phyloP scores from a whole-genome alignment of 2,329 filamentous ascomycete genomes.

The Aspergillus sp. region DNA sequence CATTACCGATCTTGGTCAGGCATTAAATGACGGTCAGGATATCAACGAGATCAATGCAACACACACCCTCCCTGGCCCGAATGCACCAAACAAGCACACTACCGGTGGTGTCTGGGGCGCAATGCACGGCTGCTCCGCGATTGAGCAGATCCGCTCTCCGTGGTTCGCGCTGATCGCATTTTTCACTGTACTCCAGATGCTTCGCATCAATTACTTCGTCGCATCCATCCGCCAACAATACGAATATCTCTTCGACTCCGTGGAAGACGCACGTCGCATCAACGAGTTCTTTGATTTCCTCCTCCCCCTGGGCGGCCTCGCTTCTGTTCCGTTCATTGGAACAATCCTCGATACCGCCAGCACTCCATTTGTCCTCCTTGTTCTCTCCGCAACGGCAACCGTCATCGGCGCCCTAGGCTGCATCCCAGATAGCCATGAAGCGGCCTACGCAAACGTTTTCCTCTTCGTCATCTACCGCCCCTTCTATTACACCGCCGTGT shows the following conservation, averaged over 20 bases:
- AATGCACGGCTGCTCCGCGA: slow-evolving; percentile 14
- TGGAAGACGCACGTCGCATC: slow-evolving; percentile 62
- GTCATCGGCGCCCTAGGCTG: slow-evolving; percentile 74
- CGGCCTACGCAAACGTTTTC: slow-evolving; percentile 70
- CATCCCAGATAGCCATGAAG: slow-evolving; percentile 66
- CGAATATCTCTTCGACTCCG: slow-evolving; percentile 67
- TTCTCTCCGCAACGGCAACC: slow-evolving; percentile 71
- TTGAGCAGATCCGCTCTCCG: slow-evolving; percentile 30
- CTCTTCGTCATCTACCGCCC: slow-evolving; percentile 84
- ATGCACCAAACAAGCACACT: slow-evolving; percentile 27
- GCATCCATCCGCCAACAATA: slow-evolving; percentile 84
- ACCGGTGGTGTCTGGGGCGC: slow-evolving; percentile 75
- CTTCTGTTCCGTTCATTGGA: slow-evolving; percentile 87
- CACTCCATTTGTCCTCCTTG: slow-evolving; percentile 68
- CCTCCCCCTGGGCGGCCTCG: slow-evolving; percentile 75
- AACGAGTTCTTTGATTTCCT: slow-evolving; percentile 88
- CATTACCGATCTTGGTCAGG: slow-evolving; percentile 4
- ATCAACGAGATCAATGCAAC: slow-evolving; percentile 35
- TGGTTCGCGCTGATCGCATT: slow-evolving; percentile 85
- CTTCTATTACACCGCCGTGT: slow-evolving; percentile 85
- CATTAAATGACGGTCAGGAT: slow-evolving; percentile 8
- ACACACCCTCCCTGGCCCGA: slow-evolving; percentile 28
- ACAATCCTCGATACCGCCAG: slow-evolving; percentile 72
- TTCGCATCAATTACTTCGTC: slow-evolving; percentile 88
- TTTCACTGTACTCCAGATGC: slow-evolving; percentile 77